These are phyloP conservation scores for Monilinia polystroma DNA, from an alignment of 2,329 filamentous ascomycete genomes.

Conservation along the genomic window DNA sequence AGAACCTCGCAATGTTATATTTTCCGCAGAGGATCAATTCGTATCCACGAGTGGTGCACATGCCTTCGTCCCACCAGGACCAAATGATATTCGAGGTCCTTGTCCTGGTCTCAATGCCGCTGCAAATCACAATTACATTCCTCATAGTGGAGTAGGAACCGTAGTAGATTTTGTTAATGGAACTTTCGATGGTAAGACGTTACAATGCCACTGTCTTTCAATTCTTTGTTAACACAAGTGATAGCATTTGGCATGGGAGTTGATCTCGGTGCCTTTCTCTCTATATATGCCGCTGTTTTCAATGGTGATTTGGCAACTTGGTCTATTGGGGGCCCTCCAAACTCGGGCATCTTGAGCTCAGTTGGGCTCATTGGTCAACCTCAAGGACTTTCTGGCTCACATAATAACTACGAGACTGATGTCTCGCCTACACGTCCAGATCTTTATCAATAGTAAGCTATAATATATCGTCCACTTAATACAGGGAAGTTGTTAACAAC, in stretches of 20 bases:
- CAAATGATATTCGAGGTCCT: conserved; percentile 30
- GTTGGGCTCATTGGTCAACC: conserved; percentile 43
- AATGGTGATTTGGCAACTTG: conserved; percentile 52
- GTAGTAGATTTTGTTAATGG: conserved; percentile 39
- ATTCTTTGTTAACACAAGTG: not conserved
- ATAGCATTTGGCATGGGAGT: conserved; percentile 48
- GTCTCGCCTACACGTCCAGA: conserved; percentile 53
- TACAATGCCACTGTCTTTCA: not conserved
- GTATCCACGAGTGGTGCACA: conserved; percentile 30
- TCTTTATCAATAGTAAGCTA: conserved; percentile 45
- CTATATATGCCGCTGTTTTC: conserved; percentile 47
- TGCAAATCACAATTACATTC: conserved; percentile 47
- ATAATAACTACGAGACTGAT: conserved; percentile 57
- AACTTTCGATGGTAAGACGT: conserved; percentile 33
- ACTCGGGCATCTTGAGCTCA: conserved; percentile 35
- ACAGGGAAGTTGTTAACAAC: not conserved
- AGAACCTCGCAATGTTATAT: conserved; percentile 21
- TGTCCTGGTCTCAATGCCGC: conserved; percentile 47
- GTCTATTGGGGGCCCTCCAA: conserved; percentile 51
- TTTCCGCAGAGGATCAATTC: conserved; percentile 31
- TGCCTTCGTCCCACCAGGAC: conserved; percentile 29
- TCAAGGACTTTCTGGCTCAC: conserved; percentile 50
- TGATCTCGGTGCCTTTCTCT: conserved; percentile 44
- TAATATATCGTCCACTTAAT: not conserved
- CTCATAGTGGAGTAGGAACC: conserved; percentile 42